Conservation (phyloP, 2,329 filamentous ascomycete genomes). For the Apiospora aurea region DNA sequence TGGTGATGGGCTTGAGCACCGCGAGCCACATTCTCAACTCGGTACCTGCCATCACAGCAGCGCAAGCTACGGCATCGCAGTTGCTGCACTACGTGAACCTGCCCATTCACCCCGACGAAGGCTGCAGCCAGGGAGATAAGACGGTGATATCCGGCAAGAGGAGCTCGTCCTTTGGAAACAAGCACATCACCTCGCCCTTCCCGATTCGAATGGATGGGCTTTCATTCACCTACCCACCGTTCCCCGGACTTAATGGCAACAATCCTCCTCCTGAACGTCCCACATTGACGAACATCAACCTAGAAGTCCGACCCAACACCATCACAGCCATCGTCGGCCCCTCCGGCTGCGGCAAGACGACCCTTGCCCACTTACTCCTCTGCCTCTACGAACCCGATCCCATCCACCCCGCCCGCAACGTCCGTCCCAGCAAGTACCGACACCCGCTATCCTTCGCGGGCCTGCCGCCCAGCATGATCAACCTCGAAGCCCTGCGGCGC, state of each 20-base stretch:
- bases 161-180: slow-evolving; percentile 23
- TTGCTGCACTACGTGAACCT: slow-evolving; percentile 75
- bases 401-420: slow-evolving; percentile 23
- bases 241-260: background rate
- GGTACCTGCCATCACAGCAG: slow-evolving; percentile 81
- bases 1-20: slow-evolving; percentile 84
- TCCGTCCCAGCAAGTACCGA: slow-evolving; percentile 23
- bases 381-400: slow-evolving; percentile 66
- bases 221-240: slow-evolving; percentile 74
- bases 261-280: background rate
- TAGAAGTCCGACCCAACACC: background rate
- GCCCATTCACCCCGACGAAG: slow-evolving; percentile 44
- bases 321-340: slow-evolving; percentile 74
- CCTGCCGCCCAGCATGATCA: slow-evolving; percentile 54
- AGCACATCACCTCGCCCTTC: slow-evolving; percentile 45
- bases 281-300: background rate
- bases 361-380: slow-evolving; percentile 76
- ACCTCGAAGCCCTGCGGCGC: slow-evolving; percentile 65
- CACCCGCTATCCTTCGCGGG: slow-evolving; percentile 65
- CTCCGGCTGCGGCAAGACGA: slow-evolving; percentile 93
- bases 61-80: slow-evolving; percentile 74
- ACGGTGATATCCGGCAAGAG: slow-evolving; percentile 45
- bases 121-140: slow-evolving; percentile 58
- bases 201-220: slow-evolving; percentile 64
- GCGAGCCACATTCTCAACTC: slow-evolving; percentile 73